Evolutionary conservation across 331 rosid genomes (phyloP).

Genomic region (Malus hybrid): DNA sequence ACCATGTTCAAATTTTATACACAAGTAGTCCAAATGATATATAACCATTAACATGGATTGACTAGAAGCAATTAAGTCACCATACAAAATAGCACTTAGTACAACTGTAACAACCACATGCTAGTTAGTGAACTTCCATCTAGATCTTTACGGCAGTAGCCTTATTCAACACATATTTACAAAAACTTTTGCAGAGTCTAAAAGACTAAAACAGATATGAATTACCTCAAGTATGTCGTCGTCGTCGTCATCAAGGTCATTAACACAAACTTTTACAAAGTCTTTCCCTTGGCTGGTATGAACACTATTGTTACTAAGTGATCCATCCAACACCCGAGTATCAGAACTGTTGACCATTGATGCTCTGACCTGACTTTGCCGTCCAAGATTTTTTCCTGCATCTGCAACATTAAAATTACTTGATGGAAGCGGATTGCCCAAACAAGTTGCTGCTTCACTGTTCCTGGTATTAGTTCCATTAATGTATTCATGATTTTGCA

Average conservation of each 20-base stretch:
- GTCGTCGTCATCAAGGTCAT: constrained; percentile 49
- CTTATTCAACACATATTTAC: neutral
- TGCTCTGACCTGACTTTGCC: constrained; percentile 29
- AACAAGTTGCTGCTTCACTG: constrained; percentile 17
- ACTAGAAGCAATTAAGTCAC: neutral
- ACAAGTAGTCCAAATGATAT: neutral
- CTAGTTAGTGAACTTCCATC: neutral
- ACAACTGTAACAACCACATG: neutral
- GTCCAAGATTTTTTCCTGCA: constrained; percentile 17
- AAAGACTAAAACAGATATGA: neutral
- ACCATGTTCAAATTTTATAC: neutral
- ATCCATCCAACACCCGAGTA: constrained; percentile 30
- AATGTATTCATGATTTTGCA: constrained; percentile 12
- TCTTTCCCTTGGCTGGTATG: constrained; percentile 26
- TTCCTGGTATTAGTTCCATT: constrained; percentile 17
- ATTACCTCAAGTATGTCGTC: constrained; percentile 75
- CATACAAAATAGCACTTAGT: neutral
- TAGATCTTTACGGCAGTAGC: neutral
- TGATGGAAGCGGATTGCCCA: constrained; percentile 16
- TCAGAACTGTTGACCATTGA: constrained; percentile 28
- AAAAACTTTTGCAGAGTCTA: neutral
- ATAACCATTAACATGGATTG: neutral
- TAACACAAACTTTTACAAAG: constrained; percentile 24
- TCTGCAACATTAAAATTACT: constrained; percentile 21
- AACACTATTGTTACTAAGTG: constrained; percentile 23